Evolutionary conservation across 2,329 filamentous ascomycete species (phyloP), one percentile per base, ranked within the genome.

Genomic region (Ceratocystis harringtonii): DNA sequence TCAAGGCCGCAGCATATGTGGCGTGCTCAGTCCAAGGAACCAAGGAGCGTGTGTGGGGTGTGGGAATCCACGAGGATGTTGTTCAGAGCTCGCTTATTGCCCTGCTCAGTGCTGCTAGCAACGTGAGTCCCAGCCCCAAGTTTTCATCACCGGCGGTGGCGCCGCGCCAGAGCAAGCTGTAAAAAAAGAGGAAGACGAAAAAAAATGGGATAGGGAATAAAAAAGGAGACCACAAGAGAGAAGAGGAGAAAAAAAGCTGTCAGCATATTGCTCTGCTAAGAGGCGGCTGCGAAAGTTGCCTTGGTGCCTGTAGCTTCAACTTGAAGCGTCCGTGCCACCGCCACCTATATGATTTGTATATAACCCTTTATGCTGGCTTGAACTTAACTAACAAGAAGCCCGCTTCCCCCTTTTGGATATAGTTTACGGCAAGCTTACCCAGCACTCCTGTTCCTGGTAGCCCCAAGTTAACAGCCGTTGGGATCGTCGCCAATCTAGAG

Each of bases 1-100:
- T 92, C 70, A 95, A 95, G 78, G 92, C 92, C n/a, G 92, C 91
- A 1, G 90, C 92, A 1, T 97, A 95, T 73, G 95, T 97, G 69
- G 89, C 96, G 75, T 96, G 91, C 76, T 91, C 82, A 32, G 81
- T 85, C 22, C 76, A 82, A 3, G 84, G 82, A 60, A 86, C 80
- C 68, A 82, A 81, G 64, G 80, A 89, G 71, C 87, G 84, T 71
- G 87, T 95, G 1, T 96, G 91, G 90, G 91, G 91, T 70, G 88
- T 96, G 5, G 91, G 90, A 43, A 89, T 96, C 70, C 90, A 96
- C 74, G 87, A 92, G 74, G 92, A 96, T 78, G 90, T 95, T 68
- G 90, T 95, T 22, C 89, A 95, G 75, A 91, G 89, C 71, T 92
- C 87, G 74, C 81, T 96, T 72, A 88, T 91, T 73, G 92, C 92